phyloP scores from a whole-genome alignment of 192 early-diverging fungal genomes.

The Gigaspora rosea region DNA sequence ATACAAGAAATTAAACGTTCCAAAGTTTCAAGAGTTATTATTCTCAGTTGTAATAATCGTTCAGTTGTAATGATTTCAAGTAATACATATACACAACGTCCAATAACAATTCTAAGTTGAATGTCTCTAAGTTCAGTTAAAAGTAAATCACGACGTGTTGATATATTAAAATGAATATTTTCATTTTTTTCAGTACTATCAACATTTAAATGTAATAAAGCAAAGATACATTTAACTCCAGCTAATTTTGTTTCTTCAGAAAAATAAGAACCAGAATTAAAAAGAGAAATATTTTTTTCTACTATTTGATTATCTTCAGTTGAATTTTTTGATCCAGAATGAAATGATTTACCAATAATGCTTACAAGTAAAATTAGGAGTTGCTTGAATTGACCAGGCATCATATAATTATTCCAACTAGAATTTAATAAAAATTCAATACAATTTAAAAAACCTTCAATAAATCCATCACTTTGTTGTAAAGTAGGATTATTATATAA shows the following conservation, averaged over 20 bases:
- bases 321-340: not conserved
- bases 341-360: constrained; percentile 18
- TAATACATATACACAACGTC: constrained; percentile 28
- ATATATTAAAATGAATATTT: not conserved
- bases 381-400: constrained; percentile 23
- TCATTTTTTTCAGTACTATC: not conserved
- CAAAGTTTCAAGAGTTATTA: constrained; percentile 39
- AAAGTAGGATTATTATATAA: constrained; percentile 6
- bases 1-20: constrained; percentile 38
- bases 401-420: constrained; percentile 26
- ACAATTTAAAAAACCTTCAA: constrained; percentile 34
- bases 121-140: constrained; percentile 14
- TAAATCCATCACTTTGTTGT: constrained; percentile 24
- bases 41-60: constrained; percentile 35
- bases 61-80: constrained; percentile 28
- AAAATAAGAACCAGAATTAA: not conserved
- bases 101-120: constrained; percentile 21
- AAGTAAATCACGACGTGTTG: not conserved
- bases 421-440: constrained; percentile 24
- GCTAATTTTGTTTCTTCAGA: constrained; percentile 40
- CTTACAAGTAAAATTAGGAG: constrained; percentile 31
- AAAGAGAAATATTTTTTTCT: too few species aligned
- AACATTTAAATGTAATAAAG: constrained; percentile 12
- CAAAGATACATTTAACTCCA: constrained; percentile 32
- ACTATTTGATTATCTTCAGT: not conserved